These are phyloP conservation scores for Sporothrix pallida DNA, from an alignment of 2,329 filamentous ascomycete species.

Conservation along the genomic window DNA sequence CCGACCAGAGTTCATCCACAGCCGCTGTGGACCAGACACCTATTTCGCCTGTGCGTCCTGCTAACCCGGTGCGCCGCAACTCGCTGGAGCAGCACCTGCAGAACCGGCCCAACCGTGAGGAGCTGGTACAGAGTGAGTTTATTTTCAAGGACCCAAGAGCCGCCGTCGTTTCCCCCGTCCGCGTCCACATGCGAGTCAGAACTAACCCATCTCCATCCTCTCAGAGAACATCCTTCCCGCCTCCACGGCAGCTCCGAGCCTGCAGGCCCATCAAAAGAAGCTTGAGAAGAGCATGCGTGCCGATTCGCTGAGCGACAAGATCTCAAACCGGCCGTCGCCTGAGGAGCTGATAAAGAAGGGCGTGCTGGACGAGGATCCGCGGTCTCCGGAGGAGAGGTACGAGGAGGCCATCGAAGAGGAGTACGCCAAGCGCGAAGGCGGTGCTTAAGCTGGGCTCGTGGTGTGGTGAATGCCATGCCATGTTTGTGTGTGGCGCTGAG, in stretches of 20 bases:
- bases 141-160: too few relatives aligned
- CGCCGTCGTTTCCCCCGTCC: background rate
- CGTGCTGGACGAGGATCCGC: slow-evolving; percentile 73
- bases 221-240: slow-evolving; percentile 85
- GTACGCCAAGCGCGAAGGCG: slow-evolving; percentile 67
- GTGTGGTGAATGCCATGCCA: background rate
- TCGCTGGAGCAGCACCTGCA: slow-evolving; percentile 75
- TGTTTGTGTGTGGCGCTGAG: background rate
- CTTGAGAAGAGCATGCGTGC: slow-evolving; percentile 87
- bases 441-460: slow-evolving; percentile 50
- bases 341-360: slow-evolving; percentile 79
- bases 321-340: slow-evolving; percentile 76
- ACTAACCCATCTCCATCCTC: background rate
- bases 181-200: background rate
- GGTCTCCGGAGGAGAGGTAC: slow-evolving; percentile 62
- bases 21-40: slow-evolving; percentile 60
- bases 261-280: slow-evolving; percentile 82
- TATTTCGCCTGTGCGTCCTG: slow-evolving; percentile 61
- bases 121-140: slow-evolving; percentile 76
- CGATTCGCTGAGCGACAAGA: slow-evolving; percentile 85
- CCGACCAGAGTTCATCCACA: slow-evolving; percentile 40
- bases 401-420: slow-evolving; percentile 68
- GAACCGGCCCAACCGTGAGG: slow-evolving; percentile 74
- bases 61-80: slow-evolving; percentile 61
- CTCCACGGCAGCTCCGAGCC: slow-evolving; percentile 75